phyloP scores from a whole-genome alignment of 1,139 yeast species.

The Suhomyces anneliseae region DNA sequence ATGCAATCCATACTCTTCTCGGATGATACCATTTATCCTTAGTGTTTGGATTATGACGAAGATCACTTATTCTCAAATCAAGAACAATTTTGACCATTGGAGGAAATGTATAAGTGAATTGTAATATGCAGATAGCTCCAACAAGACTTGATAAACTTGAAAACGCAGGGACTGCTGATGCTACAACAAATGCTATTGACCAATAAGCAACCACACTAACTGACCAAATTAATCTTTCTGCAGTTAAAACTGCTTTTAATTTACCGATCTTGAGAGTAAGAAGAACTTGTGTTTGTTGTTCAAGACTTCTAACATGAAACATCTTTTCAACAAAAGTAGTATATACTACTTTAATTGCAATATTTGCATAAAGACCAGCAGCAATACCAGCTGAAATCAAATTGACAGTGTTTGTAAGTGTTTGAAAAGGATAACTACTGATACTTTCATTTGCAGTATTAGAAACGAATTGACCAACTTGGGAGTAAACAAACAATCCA shows the following conservation, averaged over 20 bases:
- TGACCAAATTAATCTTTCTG: conserved; percentile 1
- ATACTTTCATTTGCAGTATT: conserved; percentile 3
- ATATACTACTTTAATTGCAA: conserved; percentile 1
- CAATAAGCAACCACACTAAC: conserved; percentile 1
- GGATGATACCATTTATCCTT: not conserved
- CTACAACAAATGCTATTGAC: conserved; percentile 2
- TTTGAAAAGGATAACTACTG: conserved; percentile 1
- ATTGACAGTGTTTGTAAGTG: not conserved
- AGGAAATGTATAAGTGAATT: conserved; percentile 4
- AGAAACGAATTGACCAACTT: conserved; percentile 1
- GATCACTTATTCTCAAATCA: conserved; percentile 1
- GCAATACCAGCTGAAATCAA: conserved; percentile 1
- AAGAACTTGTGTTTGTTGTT: not conserved
- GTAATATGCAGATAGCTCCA: conserved; percentile 3
- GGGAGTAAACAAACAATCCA: conserved; percentile 4
- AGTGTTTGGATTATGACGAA: not conserved
- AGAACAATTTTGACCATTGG: not conserved
- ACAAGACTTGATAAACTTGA: conserved; percentile 2
- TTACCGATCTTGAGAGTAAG: not conserved
- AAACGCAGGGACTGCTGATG: conserved; percentile 1
- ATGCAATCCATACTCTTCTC: not conserved
- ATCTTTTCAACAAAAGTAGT: conserved; percentile 1
- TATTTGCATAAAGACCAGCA: conserved; percentile 2
- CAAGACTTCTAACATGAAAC: not conserved
- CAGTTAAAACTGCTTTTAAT: not conserved